A percentile compares a stretch with the other conserved stretches of the same genome.
Evolutionary conservation across 2,329 filamentous ascomycete genomes (phyloP).

Genomic region (Incumbomyces delicatus): DNA sequence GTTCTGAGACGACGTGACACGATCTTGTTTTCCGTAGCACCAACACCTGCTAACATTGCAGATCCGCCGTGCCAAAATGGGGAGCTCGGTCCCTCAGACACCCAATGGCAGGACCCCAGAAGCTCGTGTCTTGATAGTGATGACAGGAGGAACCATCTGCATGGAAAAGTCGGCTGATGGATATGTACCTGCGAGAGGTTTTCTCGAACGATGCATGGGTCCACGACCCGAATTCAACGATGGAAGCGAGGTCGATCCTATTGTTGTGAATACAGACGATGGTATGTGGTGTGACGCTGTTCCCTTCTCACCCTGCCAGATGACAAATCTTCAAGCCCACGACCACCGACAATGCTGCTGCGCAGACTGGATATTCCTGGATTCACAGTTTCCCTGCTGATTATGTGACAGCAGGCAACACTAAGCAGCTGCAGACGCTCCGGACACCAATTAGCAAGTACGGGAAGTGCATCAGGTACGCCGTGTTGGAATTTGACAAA

Average conservation of each 20-base stretch:
- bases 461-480: conserved; percentile 52
- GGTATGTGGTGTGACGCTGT: conserved; percentile 14
- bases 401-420: neutral
- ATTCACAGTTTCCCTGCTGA: neutral
- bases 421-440: conserved; percentile 51
- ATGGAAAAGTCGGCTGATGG: conserved; percentile 77
- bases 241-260: conserved; percentile 46
- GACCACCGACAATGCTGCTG: no score
- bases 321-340: conserved; percentile 17
- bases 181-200: conserved; percentile 68
- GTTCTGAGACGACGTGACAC: conserved; percentile 1
- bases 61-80: conserved; percentile 2
- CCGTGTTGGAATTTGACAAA: conserved; percentile 72
- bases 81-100: conserved; percentile 6
- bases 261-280: conserved; percentile 45
- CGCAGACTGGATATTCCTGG: no score
- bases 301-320: conserved; percentile 26
- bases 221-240: conserved; percentile 82
- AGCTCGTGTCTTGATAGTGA: conserved; percentile 76
- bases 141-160: conserved; percentile 75
- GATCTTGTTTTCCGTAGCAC: neutral
- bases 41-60: neutral
- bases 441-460: conserved; percentile 74
- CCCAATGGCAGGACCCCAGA: conserved; percentile 43
- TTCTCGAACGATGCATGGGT: conserved; percentile 72